Percentiles rank a stretch among this genome's conserved stretches.
phyloP scores from a whole-genome alignment of 2,329 filamentous ascomycete genomes.

The Fusarium sp. region DNA sequence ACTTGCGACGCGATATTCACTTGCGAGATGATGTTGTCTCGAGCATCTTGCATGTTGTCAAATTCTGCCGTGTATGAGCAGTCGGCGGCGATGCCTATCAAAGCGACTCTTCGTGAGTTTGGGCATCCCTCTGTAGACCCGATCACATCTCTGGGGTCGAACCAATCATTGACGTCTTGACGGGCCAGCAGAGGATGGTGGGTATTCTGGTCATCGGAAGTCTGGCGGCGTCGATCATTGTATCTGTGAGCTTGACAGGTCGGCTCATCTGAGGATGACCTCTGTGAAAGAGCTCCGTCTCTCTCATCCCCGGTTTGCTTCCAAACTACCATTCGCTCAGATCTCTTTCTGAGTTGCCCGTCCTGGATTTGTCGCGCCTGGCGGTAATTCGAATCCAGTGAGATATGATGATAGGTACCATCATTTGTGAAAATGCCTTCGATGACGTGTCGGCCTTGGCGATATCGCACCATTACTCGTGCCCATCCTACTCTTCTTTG shows the following conservation, averaged over 20 bases:
- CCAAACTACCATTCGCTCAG: constrained; percentile 26
- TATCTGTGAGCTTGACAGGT: background rate
- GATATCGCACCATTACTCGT: constrained; percentile 21
- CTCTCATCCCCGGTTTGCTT: background rate
- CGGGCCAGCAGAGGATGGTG: background rate
- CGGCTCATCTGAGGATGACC: background rate
- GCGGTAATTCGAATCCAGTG: constrained; percentile 23
- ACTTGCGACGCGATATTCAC: constrained; percentile 85
- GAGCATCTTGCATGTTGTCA: constrained; percentile 65
- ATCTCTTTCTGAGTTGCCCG: background rate
- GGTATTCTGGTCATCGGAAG: accelerated
- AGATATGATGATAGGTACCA: constrained; percentile 21
- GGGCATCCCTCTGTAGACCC: constrained; percentile 81
- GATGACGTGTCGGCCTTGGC: background rate
- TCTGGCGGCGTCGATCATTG: background rate
- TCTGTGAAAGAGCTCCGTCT: background rate
- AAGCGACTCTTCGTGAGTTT: constrained; percentile 78
- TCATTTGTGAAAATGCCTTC: constrained; percentile 33
- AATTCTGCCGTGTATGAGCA: constrained; percentile 81
- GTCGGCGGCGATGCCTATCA: constrained; percentile 91
- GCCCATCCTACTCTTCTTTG: constrained; percentile 22
- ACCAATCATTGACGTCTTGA: background rate
- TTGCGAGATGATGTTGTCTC: constrained; percentile 76
- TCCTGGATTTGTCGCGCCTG: background rate
- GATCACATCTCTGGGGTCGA: constrained; percentile 53